These are phyloP conservation scores for Starmerella khaoyaiensis DNA, from an alignment of 805 yeast genomes.

Conservation along the genomic window DNA sequence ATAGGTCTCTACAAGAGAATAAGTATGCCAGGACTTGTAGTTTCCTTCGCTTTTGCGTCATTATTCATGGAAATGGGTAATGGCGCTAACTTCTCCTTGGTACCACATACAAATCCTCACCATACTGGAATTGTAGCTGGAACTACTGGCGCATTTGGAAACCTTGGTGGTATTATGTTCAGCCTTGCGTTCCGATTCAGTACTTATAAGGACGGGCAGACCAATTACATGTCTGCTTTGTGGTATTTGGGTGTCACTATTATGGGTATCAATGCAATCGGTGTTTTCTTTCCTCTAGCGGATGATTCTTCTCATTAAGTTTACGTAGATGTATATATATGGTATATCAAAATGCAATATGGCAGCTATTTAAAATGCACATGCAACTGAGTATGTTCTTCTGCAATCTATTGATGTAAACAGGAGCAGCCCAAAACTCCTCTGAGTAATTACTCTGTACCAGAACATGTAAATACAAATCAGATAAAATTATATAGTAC, in stretches of 20 bases:
- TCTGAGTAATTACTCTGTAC: no score
- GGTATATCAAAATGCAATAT: no score
- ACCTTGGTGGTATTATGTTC: slow-evolving; percentile 30
- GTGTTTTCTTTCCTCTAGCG: slow-evolving; percentile 1
- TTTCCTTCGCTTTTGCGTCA: slow-evolving; percentile 26
- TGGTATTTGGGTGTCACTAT: slow-evolving; percentile 29
- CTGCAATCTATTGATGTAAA: no score
- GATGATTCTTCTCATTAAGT: not conserved
- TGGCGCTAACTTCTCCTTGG: slow-evolving; percentile 31
- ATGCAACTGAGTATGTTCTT: no score
- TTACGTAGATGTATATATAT: no score
- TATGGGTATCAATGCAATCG: slow-evolving; percentile 22
- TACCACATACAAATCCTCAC: slow-evolving; percentile 29
- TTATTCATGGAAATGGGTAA: slow-evolving; percentile 32
- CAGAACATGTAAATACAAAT: no score
- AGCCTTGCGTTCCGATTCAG: slow-evolving; percentile 29
- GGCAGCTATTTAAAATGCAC: no score
- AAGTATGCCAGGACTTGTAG: slow-evolving; percentile 26
- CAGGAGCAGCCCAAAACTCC: no score
- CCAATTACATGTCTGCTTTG: slow-evolving; percentile 25
- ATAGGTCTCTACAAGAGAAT: slow-evolving; percentile 27
- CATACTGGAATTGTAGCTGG: slow-evolving; percentile 32
- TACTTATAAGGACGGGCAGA: slow-evolving; percentile 21
- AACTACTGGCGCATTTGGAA: slow-evolving; percentile 30
- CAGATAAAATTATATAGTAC: no score